Base-by-base conservation (phyloP, 148 eudicot species). In the Beta vulgaris region DNA sequence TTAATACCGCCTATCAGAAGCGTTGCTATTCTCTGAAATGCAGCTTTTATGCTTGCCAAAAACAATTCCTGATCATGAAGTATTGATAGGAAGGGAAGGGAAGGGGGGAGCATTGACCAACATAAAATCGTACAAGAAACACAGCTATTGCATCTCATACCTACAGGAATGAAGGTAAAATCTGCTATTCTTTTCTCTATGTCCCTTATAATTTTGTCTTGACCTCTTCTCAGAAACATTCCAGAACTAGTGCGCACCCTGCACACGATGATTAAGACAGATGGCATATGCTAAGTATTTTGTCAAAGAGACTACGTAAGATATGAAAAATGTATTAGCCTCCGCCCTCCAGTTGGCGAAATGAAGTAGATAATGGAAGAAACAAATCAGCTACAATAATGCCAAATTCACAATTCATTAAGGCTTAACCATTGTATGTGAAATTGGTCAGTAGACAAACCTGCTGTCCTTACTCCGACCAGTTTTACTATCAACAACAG, bases 171-270 rank as follows among this genome's bases (percentile, higher is more conserved):
- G 82, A 93, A 93, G 59, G 87, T 83, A 81, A 85, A 89, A 78
- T 93, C 94, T 68, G 97, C 94, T 71, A 91, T 83, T 76, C 97
- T 85, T 82, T 91, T 91, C 85, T 93, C 98, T 78, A 89, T 93
- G 72, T 77, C 70, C 76, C 81, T 73, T 59, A 91, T 89, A 36
- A 86, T 77, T 77, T 93, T 88, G 79, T 93, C 98, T 57, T 81
- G 78, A 10, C 94, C 98, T 83, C 97, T 91, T 77, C 75, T 87
- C 73, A 91, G 77, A 86, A 93, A 89, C 85, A 81, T 93, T 79
- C 97, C 97, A 72, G 95, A 94, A 82, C 97, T 91, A n/a, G 98
- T 93, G n/a, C 96, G 95, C 69, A 90, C 98, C 87, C 98, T 91
- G 86, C 72, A 84, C 16, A 59, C 23, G 75, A 79, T 31, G 29